A percentile compares a stretch with the other conserved stretches of the same genome.
Evolutionary conservation across 1,139 yeast species (phyloP).

Genomic region (Sugiyamaella castrensis): DNA sequence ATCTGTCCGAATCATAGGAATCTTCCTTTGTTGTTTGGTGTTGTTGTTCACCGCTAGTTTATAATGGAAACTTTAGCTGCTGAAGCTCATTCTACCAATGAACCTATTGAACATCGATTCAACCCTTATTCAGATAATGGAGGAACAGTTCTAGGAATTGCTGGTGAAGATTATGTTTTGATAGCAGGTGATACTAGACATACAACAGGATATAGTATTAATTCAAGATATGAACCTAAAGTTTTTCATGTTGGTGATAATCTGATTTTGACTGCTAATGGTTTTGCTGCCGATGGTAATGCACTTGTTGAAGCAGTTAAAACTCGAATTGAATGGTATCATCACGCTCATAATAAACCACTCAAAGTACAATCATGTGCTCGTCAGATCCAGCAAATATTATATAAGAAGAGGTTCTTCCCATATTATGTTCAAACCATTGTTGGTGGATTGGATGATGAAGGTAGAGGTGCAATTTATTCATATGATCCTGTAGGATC

Average conservation of each 20-base stretch:
- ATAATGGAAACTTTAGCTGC: slow-evolving; percentile 21
- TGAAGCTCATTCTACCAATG: slow-evolving; percentile 13
- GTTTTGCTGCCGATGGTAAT: slow-evolving; percentile 93
- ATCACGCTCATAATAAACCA: slow-evolving; percentile 78
- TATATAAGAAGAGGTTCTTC: slow-evolving; percentile 91
- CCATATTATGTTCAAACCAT: slow-evolving; percentile 96
- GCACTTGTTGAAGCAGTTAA: slow-evolving; percentile 76
- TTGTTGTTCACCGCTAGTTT: not conserved
- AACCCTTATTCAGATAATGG: slow-evolving; percentile 97
- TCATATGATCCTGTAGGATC: slow-evolving; percentile 98
- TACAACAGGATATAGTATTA: slow-evolving; percentile 89
- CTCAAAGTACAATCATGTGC: slow-evolving; percentile 76
- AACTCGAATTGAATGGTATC: slow-evolving; percentile 87
- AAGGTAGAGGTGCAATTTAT: slow-evolving; percentile 91
- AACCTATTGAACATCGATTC: slow-evolving; percentile 87
- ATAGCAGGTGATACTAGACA: slow-evolving; percentile 98
- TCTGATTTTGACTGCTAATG: slow-evolving; percentile 86
- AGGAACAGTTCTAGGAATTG: slow-evolving; percentile 95
- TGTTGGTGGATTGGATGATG: slow-evolving; percentile 90
- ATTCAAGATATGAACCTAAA: slow-evolving; percentile 89
- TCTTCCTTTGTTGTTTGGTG: not conserved
- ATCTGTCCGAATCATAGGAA: not conserved
- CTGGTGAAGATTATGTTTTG: slow-evolving; percentile 95
- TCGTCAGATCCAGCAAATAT: slow-evolving; percentile 81
- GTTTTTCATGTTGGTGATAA: slow-evolving; percentile 88